phyloP scores from a whole-genome alignment of 495 filamentous ascomycete species.

The Xylaria longipes region DNA sequence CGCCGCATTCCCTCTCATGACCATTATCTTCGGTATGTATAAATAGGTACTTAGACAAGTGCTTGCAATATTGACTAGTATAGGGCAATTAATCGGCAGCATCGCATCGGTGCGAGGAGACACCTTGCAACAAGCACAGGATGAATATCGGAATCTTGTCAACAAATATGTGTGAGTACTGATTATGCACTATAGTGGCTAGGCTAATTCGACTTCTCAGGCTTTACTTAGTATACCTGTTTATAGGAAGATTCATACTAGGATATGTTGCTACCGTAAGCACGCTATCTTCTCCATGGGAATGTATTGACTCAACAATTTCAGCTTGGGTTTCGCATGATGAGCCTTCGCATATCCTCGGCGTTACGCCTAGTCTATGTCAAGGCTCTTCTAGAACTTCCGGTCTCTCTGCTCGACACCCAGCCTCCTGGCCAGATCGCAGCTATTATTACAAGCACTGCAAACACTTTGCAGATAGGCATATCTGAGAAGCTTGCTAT shows the following conservation, averaged over 20 bases:
- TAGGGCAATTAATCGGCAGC: constrained; percentile 51
- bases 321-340: constrained; percentile 61
- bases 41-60: constrained; percentile 24
- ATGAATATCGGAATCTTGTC: constrained; percentile 31
- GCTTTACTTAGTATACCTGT: constrained; percentile 67
- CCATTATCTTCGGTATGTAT: constrained; percentile 53
- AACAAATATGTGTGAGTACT: constrained; percentile 38
- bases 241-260: constrained; percentile 63
- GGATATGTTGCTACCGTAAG: constrained; percentile 64
- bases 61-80: neutral
- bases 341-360: constrained; percentile 61
- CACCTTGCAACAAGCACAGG: constrained; percentile 26
- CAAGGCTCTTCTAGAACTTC: constrained; percentile 57
- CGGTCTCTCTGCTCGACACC: constrained; percentile 60
- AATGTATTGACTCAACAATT: constrained; percentile 14
- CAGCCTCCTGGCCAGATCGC: constrained; percentile 60
- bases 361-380: constrained; percentile 60
- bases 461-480: constrained; percentile 69
- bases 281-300: neutral
- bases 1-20: constrained; percentile 57
- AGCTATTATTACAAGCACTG: constrained; percentile 67
- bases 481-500: constrained; percentile 67
- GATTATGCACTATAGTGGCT: neutral
- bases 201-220: constrained; percentile 31
- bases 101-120: constrained; percentile 33